Evolutionary conservation across 257 asterid species (phyloP).

Genomic region (Dorcoceras hygrometricum): DNA sequence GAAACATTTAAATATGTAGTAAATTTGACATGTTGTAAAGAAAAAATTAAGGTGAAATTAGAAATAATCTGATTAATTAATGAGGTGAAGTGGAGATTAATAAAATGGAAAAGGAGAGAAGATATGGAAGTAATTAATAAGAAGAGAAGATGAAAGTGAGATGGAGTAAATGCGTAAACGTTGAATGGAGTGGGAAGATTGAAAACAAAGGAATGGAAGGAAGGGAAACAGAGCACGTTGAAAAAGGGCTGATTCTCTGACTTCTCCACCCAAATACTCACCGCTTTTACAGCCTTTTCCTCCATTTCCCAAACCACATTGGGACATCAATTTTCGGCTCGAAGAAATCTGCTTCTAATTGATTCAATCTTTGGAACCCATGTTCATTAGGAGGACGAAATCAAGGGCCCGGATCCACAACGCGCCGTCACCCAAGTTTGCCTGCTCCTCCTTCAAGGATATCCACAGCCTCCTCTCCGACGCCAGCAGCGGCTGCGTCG

Average conservation of each 20-base stretch:
- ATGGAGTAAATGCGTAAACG: no score
- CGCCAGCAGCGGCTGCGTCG: conserved; percentile 19
- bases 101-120: no score
- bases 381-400: conserved; percentile 78
- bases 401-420: conserved; percentile 48
- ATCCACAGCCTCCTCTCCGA: conserved; percentile 58
- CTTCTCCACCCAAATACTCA: conserved; percentile 36
- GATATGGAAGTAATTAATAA: no score
- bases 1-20: no score
- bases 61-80: no score
- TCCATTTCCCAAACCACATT: conserved; percentile 17
- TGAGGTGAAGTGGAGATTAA: no score
- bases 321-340: neutral
- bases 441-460: conserved; percentile 83
- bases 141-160: no score
- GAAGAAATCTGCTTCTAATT: conserved; percentile 13
- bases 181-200: neutral
- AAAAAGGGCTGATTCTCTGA: conserved; percentile 26
- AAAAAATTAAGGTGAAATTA: no score
- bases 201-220: neutral
- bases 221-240: conserved; percentile 17
- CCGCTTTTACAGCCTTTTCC: conserved; percentile 38
- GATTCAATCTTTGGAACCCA: conserved; percentile 40
- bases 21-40: no score
- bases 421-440: conserved; percentile 44